phyloP scores from a whole-genome alignment of 192 early-diverging fungal species.

The Coemansia sp. region DNA sequence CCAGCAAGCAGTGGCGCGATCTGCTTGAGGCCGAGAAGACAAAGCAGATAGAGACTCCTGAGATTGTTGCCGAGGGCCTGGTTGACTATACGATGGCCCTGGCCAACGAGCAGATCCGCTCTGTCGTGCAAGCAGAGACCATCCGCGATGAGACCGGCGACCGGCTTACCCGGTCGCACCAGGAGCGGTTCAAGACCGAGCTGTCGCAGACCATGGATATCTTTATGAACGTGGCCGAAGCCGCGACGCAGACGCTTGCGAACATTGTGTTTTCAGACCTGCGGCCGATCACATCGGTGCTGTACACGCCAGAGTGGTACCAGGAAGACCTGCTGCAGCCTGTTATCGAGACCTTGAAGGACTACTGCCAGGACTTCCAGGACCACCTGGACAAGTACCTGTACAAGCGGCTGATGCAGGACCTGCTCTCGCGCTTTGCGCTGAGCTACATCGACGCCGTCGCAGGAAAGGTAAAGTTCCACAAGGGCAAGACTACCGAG shows the following conservation, averaged over 20 bases:
- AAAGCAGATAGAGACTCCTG: constrained; percentile 74
- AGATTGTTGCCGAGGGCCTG: constrained; percentile 78
- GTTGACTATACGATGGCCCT: constrained; percentile 95
- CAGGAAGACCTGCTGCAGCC: constrained; percentile 81
- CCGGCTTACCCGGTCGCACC: constrained; percentile 60
- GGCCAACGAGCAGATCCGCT: constrained; percentile 91
- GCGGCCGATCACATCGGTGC: constrained; percentile 65
- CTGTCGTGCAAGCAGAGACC: constrained; percentile 86
- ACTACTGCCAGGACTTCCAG: constrained; percentile 89
- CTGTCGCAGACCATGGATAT: constrained; percentile 80
- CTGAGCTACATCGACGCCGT: constrained; percentile 85
- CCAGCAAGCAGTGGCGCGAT: constrained; percentile 79
- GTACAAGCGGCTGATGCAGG: constrained; percentile 81
- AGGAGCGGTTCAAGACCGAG: constrained; percentile 61
- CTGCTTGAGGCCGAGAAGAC: constrained; percentile 72
- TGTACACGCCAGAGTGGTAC: constrained; percentile 90
- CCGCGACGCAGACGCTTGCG: constrained; percentile 70
- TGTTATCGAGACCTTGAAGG: constrained; percentile 90
- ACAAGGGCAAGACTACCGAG: constrained; percentile 70
- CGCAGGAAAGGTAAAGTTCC: constrained; percentile 52
- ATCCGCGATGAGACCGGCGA: constrained; percentile 62
- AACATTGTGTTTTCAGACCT: constrained; percentile 86
- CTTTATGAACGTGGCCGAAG: constrained; percentile 85
- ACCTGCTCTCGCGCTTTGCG: constrained; percentile 82
- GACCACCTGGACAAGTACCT: constrained; percentile 85